A percentile compares a stretch with the other conserved stretches of the same genome.
Evolutionary conservation across 2,329 filamentous ascomycete genomes (phyloP).

Genomic region (Didymosphaeria variabile): DNA sequence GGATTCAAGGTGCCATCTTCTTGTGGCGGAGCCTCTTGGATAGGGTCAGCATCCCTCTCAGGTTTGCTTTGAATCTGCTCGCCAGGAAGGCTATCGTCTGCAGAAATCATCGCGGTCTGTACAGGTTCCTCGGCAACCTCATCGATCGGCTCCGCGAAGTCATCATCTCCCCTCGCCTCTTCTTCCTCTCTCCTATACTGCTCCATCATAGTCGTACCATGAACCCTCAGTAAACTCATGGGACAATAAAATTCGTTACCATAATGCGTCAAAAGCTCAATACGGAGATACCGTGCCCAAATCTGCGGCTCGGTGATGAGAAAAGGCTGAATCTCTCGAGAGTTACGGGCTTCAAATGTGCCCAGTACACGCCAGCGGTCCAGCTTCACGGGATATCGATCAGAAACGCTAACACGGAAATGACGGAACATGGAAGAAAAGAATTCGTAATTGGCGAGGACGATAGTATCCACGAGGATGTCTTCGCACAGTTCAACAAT

Average conservation of each 20-base stretch:
- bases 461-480: constrained; percentile 89
- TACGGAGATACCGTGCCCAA: constrained; percentile 90
- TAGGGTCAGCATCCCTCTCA: constrained; percentile 11
- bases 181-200: constrained; percentile 91
- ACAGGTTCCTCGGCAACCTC: constrained; percentile 50
- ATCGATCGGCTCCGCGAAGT: constrained; percentile 68
- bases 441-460: constrained; percentile 98
- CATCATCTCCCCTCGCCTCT: constrained; percentile 63
- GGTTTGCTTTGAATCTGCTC: constrained; percentile 32
- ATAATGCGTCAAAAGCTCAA: constrained; percentile 93
- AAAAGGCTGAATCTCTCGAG: constrained; percentile 92
- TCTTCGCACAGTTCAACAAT: constrained; percentile 92
- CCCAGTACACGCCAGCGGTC: constrained; percentile 93
- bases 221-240: constrained; percentile 86
- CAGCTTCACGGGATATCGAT: constrained; percentile 89
- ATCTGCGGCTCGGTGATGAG: constrained; percentile 93
- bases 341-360: constrained; percentile 89
- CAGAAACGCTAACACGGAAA: constrained; percentile 91
- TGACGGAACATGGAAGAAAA: constrained; percentile 96
- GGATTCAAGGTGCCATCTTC: not conserved
- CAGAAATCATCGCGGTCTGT: constrained; percentile 44
- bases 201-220: constrained; percentile 93
- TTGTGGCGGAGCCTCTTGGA: constrained; percentile 9
- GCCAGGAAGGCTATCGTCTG: constrained; percentile 33
- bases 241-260: constrained; percentile 98